A percentile compares a stretch with the other conserved stretches of the same genome.
phyloP scores from a whole-genome alignment of 345 rosid genomes.

The Salix koriyanagi region DNA sequence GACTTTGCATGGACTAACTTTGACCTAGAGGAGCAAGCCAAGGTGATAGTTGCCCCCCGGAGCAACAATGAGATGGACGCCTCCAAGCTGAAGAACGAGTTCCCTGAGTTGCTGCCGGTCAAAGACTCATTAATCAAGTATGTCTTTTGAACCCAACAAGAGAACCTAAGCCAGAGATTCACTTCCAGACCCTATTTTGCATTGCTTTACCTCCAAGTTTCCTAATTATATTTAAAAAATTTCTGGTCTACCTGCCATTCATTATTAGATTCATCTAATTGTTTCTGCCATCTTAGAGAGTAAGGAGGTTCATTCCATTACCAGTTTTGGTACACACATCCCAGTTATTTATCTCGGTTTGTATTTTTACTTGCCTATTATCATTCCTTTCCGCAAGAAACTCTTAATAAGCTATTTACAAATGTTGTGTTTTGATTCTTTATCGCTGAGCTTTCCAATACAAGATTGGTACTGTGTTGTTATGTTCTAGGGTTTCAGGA shows the following conservation, averaged over 20 bases:
- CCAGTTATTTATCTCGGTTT: background rate
- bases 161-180: constrained; percentile 21
- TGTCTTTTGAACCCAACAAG: constrained; percentile 79
- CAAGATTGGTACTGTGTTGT: background rate
- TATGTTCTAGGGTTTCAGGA: background rate
- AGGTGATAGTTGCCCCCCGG: constrained; percentile 66
- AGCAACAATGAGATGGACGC: constrained; percentile 82
- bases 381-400: background rate
- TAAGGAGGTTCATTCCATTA: background rate
- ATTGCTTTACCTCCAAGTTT: too few species aligned
- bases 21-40: constrained; percentile 62
- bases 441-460: background rate
- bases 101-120: constrained; percentile 60
- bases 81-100: constrained; percentile 62
- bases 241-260: background rate
- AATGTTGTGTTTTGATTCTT: background rate
- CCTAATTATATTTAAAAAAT: background rate
- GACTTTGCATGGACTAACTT: constrained; percentile 59
- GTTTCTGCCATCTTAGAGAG: background rate
- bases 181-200: background rate
- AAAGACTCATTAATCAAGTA: constrained; percentile 63
- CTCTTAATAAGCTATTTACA: background rate
- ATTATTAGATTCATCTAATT: background rate
- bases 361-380: background rate
- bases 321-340: background rate